Evolutionary conservation across 345 rosid genomes (phyloP), one percentile per base, ranked within the genome.

Genomic region (Erysimum cheiranthoides): DNA sequence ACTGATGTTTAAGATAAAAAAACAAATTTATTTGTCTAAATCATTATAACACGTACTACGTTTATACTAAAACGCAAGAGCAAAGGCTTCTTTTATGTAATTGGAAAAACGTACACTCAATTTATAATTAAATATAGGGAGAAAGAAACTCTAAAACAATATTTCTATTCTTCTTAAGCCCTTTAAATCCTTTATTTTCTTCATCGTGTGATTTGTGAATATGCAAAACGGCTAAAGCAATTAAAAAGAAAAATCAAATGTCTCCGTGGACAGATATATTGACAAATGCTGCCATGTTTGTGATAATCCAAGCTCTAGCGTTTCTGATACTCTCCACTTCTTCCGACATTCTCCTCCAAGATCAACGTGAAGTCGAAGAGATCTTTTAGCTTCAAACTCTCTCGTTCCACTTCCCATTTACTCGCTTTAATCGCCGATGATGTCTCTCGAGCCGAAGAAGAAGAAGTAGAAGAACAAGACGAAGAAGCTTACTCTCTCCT

Each of bases 81-180:
- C 59, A 49, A 35, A 60, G 5, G 31, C 68, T 35, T 61, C 38
- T 49, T 11, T 61, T 49, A 39, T 36, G 68, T 25, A 71, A 49
- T 60, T 71, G 76, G 36, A 72, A 28, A 27, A 17, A 39, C 72
- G 49, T 38, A 67, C 71, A 51, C 61, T 67, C 61, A 67, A 52
- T 8, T 68, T n/a, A 38, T 52, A 5, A 51, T 31, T 16, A n/a
- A 43, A 43, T 46, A 5, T 6, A 16, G 3, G 30, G 12, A 11
- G 5, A 13, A 30, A 30, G 10, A 50, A 10, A 9, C 54, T 10
- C 4, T 0, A 49, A 18, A 45, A 45, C 18, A 16, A 6, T 46
- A 9, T 18, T 0, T 30, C 36, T 13, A 14, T 11, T 8, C 12
- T 31, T 56, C 3, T 8, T 14, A 18, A 57, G 25, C 42, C 8